A percentile compares a stretch with the other conserved stretches of the same genome.
phyloP scores from a whole-genome alignment of 2,329 filamentous ascomycete species.

The Alternaria novae-zelandiae region DNA sequence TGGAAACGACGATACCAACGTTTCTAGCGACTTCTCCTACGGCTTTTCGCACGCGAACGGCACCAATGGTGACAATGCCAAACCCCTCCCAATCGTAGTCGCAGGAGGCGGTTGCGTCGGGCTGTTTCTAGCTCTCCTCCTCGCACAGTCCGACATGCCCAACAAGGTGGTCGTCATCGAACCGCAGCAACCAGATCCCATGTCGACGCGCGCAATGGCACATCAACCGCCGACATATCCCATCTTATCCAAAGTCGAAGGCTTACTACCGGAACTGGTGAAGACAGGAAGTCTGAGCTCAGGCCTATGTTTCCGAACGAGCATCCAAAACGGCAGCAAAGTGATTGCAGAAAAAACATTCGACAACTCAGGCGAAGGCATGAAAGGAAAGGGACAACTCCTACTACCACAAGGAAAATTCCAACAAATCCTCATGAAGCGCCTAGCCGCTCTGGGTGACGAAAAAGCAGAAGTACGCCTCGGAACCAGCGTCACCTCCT shows the following conservation, averaged over 20 bases:
- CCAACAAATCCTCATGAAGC: constrained; percentile 31
- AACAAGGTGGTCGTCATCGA: constrained; percentile 46
- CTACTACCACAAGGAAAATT: constrained; percentile 43
- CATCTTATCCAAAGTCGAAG: constrained; percentile 45
- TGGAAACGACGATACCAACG: neutral
- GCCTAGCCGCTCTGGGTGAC: constrained; percentile 12
- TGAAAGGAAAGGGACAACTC: constrained; percentile 33
- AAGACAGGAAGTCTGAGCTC: constrained; percentile 29
- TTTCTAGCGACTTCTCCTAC: neutral
- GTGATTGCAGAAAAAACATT: constrained; percentile 39
- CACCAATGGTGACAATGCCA: neutral
- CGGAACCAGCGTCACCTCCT: constrained; percentile 24
- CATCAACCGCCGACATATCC: constrained; percentile 52
- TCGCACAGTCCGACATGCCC: constrained; percentile 43
- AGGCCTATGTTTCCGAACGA: constrained; percentile 40
- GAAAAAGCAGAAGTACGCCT: constrained; percentile 25
- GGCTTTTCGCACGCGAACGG: neutral
- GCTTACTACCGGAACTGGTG: constrained; percentile 45
- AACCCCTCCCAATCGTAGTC: constrained; percentile 40
- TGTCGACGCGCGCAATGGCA: constrained; percentile 51
- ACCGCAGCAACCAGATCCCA: constrained; percentile 26
- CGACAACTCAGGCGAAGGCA: constrained; percentile 25
- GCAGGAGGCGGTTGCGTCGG: constrained; percentile 52
- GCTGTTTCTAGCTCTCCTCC: constrained; percentile 50
- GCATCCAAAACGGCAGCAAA: constrained; percentile 26